Base-by-base conservation (phyloP, 176 grass and related monocot genomes). In the Oryza rufipogon region DNA sequence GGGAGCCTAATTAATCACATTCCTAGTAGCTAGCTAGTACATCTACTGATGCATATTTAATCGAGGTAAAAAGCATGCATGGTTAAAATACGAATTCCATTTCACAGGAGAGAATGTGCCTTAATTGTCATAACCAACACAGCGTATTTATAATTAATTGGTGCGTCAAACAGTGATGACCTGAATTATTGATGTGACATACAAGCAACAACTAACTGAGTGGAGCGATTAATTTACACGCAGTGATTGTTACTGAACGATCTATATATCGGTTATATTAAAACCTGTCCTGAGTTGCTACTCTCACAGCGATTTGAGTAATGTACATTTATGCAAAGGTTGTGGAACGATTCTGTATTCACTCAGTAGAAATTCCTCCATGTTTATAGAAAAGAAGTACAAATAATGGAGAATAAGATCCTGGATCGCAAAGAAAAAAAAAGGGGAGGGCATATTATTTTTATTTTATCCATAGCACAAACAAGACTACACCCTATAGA, bases 361-460 rank as follows among this genome's bases (percentile, higher is more conserved):
- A 1, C 39, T 65, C 6, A 60, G 34, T 65, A 28, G 19, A 48
- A 23, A 47, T 83, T 58, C 56, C 2, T 6, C 14, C 11, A 64
- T 64, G 42, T 4, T 8, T 54, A 68, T 54, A 68, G 26, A 20
- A 71, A 61, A 64, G 1, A 74, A 74, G 11, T 48, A 74, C 17
- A 36, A 23, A 23, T 14, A 74, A 74, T 75, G 81, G 58, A 66
- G 71, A 66, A 74, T 74, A 49, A 1, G 81, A 75, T 75, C 20
- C n/a, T 23, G 58, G 58, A 63, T 7, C 7, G 8, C 52, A 58
- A 7, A 19, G 30, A 32, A 7, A 19, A 7, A 19, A 22, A 63
- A 63, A 23, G 17, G 17, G 52, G 52, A 20, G 15, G 8, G 3
- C 11, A 64, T 38, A 30, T 47, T 33, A 33, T 83, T 0, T 74